These are phyloP conservation scores for Cytospora leucostoma DNA, from an alignment of 2,329 filamentous ascomycete species.

Conservation along the genomic window DNA sequence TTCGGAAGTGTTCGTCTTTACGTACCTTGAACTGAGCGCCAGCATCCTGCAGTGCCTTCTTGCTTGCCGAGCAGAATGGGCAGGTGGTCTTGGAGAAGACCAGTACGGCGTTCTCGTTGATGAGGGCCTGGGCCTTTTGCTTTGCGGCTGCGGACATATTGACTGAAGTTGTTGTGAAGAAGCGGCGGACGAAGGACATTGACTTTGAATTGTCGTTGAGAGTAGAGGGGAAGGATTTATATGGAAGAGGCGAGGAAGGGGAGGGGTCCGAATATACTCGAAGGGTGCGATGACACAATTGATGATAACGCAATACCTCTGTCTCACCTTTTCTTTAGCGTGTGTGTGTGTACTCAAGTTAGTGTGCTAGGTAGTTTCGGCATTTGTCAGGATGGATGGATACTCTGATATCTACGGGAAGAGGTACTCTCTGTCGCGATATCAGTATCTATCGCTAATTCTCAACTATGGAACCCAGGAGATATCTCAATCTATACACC, in stretches of 20 bases:
- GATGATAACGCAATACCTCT: neutral
- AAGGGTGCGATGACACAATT: slow-evolving; percentile 12
- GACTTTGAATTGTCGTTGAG: slow-evolving; percentile 31
- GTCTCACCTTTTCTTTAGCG: too few species aligned
- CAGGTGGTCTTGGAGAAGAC: slow-evolving; percentile 98
- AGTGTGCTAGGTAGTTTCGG: neutral
- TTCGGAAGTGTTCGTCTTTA: slow-evolving; percentile 49
- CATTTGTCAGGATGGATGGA: neutral
- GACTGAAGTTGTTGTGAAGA: slow-evolving; percentile 60
- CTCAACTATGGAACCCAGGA: too few species aligned
- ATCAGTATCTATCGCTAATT: too few species aligned
- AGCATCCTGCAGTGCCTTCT: slow-evolving; percentile 68
- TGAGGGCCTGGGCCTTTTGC: slow-evolving; percentile 80
- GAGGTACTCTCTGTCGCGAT: too few species aligned
- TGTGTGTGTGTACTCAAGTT: too few species aligned
- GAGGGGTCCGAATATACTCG: neutral
- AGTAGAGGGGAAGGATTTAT: slow-evolving; percentile 13
- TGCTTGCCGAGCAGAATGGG: slow-evolving; percentile 84
- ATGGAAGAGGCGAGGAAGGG: neutral
- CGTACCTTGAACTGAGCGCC: slow-evolving; percentile 72
- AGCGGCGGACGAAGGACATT: slow-evolving; percentile 69
- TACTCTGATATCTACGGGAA: too few species aligned
- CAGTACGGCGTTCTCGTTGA: slow-evolving; percentile 85
- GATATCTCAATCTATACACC: too few species aligned
- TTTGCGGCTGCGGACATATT: slow-evolving; percentile 77